phyloP scores from a whole-genome alignment of 148 eudicot genomes.

The Spergularia bocconei region DNA sequence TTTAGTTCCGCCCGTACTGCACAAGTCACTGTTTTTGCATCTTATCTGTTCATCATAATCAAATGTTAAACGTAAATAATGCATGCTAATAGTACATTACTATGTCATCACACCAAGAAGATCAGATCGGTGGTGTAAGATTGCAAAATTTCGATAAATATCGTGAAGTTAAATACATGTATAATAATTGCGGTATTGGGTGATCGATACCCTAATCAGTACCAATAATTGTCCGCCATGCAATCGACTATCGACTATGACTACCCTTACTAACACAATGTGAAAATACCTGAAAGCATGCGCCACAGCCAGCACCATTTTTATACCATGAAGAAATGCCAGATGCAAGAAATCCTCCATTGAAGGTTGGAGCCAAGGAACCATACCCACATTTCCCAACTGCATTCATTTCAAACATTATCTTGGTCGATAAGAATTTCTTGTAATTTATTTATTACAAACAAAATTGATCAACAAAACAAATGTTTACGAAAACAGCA shows the following conservation, averaged over 20 bases:
- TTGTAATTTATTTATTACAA: not conserved
- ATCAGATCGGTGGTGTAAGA: too few relatives aligned
- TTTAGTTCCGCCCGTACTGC: conserved; percentile 51
- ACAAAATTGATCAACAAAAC: not conserved
- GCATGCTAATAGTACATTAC: too few relatives aligned
- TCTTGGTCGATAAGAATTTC: conserved; percentile 13
- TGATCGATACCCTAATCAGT: too few relatives aligned
- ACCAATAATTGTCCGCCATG: too few relatives aligned
- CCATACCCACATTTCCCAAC: conserved; percentile 92
- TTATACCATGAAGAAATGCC: conserved; percentile 60
- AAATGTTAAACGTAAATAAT: not conserved
- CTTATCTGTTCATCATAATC: conserved; percentile 43
- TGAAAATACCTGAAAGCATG: conserved; percentile 68
- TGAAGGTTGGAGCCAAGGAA: conserved; percentile 50
- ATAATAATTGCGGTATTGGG: too few relatives aligned
- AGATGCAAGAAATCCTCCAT: conserved; percentile 62
- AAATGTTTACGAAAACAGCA: not conserved
- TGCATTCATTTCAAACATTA: conserved; percentile 31
- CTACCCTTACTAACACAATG: too few relatives aligned
- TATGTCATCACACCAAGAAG: too few relatives aligned
- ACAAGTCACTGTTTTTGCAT: conserved; percentile 51
- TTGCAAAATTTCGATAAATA: too few relatives aligned
- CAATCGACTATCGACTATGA: too few relatives aligned
- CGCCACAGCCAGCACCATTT: conserved; percentile 78
- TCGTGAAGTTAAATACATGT: too few relatives aligned